Conservation (phyloP, 2,329 filamentous ascomycete genomes). For the Leptographium wingfieldii region DNA sequence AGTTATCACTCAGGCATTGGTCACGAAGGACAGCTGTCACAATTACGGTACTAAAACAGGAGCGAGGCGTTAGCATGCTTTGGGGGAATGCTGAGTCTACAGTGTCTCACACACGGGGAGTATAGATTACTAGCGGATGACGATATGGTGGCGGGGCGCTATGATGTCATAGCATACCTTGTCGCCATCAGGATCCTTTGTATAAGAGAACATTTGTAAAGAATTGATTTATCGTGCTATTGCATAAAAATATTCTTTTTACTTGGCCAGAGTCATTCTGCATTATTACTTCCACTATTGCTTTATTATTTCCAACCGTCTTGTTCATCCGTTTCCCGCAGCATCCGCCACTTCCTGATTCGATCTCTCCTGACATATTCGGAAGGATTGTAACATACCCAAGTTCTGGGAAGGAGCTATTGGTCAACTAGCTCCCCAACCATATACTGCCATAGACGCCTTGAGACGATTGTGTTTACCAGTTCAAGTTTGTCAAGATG, state of each 20-base stretch:
- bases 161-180: not conserved
- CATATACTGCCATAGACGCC: not conserved
- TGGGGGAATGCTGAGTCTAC: not conserved
- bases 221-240: too few relatives aligned
- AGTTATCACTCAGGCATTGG: conserved; percentile 2
- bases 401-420: not conserved
- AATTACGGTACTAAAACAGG: not conserved
- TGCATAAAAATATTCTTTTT: too few relatives aligned
- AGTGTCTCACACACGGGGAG: not conserved
- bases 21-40: conserved; percentile 7
- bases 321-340: not conserved
- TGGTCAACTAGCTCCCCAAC: not conserved
- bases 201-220: not conserved
- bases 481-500: not conserved
- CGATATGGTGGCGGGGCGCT: not conserved
- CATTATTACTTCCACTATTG: not conserved
- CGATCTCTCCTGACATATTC: not conserved
- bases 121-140: not conserved
- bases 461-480: not conserved
- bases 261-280: not conserved
- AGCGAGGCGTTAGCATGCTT: not conserved
- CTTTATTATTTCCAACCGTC: not conserved
- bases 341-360: not conserved
- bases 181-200: not conserved
- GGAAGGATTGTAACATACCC: not conserved